Conservation (phyloP, 2,329 filamentous ascomycete genomes). For the Bipolaris sorokiniana region DNA sequence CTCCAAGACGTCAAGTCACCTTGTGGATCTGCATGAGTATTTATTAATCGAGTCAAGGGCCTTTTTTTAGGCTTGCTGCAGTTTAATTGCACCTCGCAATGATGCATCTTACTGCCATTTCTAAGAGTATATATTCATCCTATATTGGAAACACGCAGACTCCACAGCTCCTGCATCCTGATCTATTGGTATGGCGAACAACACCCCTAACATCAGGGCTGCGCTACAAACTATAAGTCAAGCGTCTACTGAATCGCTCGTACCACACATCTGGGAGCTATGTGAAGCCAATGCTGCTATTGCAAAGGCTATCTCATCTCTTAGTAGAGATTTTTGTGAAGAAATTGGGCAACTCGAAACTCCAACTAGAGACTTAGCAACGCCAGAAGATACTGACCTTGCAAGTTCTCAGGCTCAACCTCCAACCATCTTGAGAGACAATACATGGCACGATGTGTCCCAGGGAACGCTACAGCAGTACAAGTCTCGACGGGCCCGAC, state of each 20-base stretch:
- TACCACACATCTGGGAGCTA: slow-evolving; percentile 1
- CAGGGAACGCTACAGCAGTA: background rate
- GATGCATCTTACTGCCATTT: background rate
- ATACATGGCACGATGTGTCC: background rate
- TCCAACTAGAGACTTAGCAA: background rate
- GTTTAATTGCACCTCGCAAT: background rate
- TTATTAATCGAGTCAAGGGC: background rate
- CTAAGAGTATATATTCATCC: background rate
- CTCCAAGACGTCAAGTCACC: background rate
- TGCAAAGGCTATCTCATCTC: slow-evolving; percentile 7
- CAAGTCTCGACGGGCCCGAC: background rate
- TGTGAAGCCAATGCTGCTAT: slow-evolving; percentile 14
- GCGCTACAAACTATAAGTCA: slow-evolving; percentile 4
- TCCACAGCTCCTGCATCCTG: background rate
- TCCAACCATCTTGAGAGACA: background rate
- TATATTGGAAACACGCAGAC: background rate
- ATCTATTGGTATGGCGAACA: background rate
- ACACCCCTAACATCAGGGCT: background rate
- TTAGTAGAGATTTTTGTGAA: slow-evolving; percentile 1
- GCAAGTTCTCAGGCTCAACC: background rate
- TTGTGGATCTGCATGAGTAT: background rate
- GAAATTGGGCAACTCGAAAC: slow-evolving; percentile 1
- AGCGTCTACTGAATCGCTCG: slow-evolving; percentile 1
- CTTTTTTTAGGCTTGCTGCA: background rate
- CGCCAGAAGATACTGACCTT: background rate